Conservation (phyloP, 176 grass and related monocot species). For the Bonia amplexicaulis region DNA sequence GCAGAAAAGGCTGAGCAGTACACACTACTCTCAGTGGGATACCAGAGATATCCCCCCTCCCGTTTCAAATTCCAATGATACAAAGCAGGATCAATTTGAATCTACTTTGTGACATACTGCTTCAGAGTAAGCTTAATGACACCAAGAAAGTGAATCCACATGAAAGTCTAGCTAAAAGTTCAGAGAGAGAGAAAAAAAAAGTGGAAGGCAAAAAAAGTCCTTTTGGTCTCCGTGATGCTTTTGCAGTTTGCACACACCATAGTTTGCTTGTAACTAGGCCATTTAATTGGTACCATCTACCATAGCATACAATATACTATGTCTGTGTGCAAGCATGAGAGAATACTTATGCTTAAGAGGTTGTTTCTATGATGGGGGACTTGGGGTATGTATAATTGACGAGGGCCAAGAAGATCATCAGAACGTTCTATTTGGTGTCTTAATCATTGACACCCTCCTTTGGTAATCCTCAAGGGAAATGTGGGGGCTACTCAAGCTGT, state of each 20-base stretch:
- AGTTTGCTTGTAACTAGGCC: constrained; percentile 11
- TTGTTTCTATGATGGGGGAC: not conserved
- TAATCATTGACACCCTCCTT: constrained; percentile 17
- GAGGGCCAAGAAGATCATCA: not conserved
- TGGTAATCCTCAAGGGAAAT: not conserved
- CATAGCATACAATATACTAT: not conserved
- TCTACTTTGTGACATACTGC: constrained; percentile 34
- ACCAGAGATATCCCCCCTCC: constrained; percentile 33
- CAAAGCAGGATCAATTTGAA: constrained; percentile 47
- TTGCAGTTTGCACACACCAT: constrained; percentile 23
- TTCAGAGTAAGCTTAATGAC: constrained; percentile 20
- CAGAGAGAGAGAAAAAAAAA: constrained; percentile 11
- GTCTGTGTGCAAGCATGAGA: not conserved
- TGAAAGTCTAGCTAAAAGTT: constrained; percentile 28
- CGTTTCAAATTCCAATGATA: constrained; percentile 29
- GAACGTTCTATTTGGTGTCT: constrained; percentile 22
- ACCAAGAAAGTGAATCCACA: constrained; percentile 35
- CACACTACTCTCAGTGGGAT: constrained; percentile 27
- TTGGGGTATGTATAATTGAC: too few relatives aligned
- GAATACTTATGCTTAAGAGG: not conserved
- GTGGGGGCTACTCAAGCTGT: not conserved
- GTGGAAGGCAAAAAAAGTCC: constrained; percentile 20
- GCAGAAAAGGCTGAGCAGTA: constrained; percentile 17
- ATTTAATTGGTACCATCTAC: not conserved
- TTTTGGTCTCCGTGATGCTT: constrained; percentile 32